A percentile compares a stretch with the other conserved stretches of the same genome.
Evolutionary conservation across 306 rosid genomes (phyloP).

Genomic region (Arachis hypogaea): DNA sequence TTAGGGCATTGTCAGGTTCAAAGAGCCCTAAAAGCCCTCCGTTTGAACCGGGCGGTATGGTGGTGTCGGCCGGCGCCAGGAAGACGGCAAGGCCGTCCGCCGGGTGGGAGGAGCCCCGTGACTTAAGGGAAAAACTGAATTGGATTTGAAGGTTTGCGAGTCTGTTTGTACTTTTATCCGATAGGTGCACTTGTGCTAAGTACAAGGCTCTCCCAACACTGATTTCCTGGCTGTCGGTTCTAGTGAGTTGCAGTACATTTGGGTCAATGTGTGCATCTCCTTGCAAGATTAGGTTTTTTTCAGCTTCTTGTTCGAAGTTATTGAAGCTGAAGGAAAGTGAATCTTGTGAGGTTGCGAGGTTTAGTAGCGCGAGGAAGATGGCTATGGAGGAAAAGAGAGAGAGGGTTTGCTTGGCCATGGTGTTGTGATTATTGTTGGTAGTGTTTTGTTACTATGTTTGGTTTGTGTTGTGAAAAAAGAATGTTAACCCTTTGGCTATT

Average conservation of each 20-base stretch:
- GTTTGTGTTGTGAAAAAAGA: no score
- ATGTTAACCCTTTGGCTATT: no score
- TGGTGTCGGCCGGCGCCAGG: conserved; percentile 18
- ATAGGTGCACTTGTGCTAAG: conserved; percentile 6
- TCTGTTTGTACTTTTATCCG: neutral
- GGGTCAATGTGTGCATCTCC: neutral
- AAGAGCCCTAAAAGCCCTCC: conserved; percentile 32
- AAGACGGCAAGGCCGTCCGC: conserved; percentile 36
- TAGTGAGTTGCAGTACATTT: neutral
- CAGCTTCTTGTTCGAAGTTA: neutral
- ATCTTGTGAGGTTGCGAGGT: neutral
- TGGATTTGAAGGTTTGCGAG: conserved; percentile 2
- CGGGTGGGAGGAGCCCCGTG: no score
- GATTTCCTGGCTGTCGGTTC: no score
- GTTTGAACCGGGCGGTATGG: neutral
- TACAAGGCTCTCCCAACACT: neutral
- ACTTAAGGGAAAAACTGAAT: conserved; percentile 9
- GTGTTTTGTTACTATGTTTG: no score
- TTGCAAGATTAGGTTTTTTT: neutral
- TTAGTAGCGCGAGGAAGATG: neutral
- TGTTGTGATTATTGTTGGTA: no score
- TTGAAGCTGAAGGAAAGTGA: neutral
- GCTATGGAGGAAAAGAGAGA: no score
- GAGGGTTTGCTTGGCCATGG: no score
- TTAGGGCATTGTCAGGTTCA: neutral